A percentile compares a stretch with the other conserved stretches of the same genome.
These are phyloP conservation scores for Lotmaria passim DNA, from an alignment of 208 protist genomes.

Conservation along the genomic window DNA sequence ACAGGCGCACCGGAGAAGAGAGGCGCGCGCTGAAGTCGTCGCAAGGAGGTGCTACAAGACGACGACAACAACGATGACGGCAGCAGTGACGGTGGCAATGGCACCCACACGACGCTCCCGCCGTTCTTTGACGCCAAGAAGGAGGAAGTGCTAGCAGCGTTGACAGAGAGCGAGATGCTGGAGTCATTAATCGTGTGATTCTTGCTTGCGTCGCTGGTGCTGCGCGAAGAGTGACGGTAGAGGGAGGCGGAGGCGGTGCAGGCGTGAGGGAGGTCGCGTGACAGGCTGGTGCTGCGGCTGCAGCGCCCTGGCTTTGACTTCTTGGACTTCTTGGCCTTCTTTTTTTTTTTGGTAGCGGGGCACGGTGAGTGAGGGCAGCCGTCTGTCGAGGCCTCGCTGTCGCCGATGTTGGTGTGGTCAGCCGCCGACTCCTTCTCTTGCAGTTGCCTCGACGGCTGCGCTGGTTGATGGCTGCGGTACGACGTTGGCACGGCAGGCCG, in stretches of 20 bases:
- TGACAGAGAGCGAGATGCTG: too few relatives aligned
- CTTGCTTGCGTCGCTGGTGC: neutral
- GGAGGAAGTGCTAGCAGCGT: too few relatives aligned
- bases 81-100: too few relatives aligned
- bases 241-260: neutral
- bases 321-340: constrained; percentile 7
- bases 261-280: constrained; percentile 3
- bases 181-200: neutral
- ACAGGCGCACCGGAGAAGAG: too few relatives aligned
- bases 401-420: too few relatives aligned
- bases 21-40: too few relatives aligned
- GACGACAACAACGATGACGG: too few relatives aligned
- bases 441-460: neutral
- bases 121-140: too few relatives aligned
- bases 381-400: neutral
- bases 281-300: constrained; percentile 4
- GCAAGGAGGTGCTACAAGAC: too few relatives aligned
- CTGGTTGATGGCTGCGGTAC: too few relatives aligned
- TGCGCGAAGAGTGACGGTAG: neutral
- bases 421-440: too few relatives aligned
- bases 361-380: neutral
- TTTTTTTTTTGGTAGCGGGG: neutral
- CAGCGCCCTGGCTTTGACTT: neutral
- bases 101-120: too few relatives aligned
- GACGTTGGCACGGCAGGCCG: neutral